These are phyloP conservation scores for Thraustochytrium sp. DNA, from an alignment of 352 stramenopile species.

Conservation along the genomic window DNA sequence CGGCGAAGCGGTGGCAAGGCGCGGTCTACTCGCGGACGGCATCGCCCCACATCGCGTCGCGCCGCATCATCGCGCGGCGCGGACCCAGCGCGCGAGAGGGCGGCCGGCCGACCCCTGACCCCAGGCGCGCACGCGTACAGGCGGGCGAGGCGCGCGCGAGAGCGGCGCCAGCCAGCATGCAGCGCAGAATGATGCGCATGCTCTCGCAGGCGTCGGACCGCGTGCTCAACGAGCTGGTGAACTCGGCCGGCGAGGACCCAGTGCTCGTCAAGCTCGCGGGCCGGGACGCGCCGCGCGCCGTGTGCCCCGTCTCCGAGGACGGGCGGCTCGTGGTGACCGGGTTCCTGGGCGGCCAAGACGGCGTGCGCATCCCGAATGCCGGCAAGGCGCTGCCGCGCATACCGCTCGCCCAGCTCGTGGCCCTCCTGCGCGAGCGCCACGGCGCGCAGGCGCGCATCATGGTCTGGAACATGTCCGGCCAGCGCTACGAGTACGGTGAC, in stretches of 20 bases:
- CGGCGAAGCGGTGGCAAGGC: too few relatives aligned
- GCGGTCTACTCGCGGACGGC: too few relatives aligned
- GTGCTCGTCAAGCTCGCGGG: neutral
- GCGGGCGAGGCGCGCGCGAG: too few relatives aligned
- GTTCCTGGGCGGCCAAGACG: neutral
- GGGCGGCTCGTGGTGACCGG: constrained; percentile 1
- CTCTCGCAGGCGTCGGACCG: neutral
- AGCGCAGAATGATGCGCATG: neutral
- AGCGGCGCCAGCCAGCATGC: too few relatives aligned
- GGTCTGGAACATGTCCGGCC: constrained; percentile 34
- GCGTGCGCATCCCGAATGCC: neutral
- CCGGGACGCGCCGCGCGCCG: neutral
- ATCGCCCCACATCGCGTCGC: too few relatives aligned
- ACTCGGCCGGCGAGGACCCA: neutral
- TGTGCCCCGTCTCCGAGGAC: constrained; percentile 21
- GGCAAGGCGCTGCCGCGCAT: neutral
- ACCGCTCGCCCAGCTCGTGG: neutral
- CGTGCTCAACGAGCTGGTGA: neutral
- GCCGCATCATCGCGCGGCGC: too few relatives aligned
- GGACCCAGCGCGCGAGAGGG: too few relatives aligned
- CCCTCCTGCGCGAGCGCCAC: neutral
- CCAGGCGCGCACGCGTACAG: too few relatives aligned
- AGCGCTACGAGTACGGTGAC: constrained; percentile 17
- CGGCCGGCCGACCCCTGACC: too few relatives aligned
- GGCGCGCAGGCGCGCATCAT: neutral